phyloP scores from a whole-genome alignment of 1,284 basidiomycete genomes.

The Cryptococcus jaspeensis region DNA sequence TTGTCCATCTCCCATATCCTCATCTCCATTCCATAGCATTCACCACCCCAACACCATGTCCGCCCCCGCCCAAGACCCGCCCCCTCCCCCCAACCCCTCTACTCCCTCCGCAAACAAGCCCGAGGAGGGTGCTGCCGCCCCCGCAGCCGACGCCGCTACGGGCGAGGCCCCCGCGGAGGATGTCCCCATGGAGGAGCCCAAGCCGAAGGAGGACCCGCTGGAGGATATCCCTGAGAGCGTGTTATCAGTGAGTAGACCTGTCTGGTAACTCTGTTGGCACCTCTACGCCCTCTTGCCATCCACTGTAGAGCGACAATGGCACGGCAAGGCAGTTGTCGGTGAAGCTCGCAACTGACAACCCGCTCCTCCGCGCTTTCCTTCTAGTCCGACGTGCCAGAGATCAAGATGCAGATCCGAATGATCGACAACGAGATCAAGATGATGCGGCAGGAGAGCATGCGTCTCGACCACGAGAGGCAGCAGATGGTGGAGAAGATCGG shows the following conservation, averaged over 20 bases:
- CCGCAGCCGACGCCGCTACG: neutral
- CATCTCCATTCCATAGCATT: neutral
- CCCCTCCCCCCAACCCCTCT: conserved; percentile 23
- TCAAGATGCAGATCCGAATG: conserved; percentile 77
- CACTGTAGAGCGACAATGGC: too few relatives aligned
- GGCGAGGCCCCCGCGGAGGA: conserved; percentile 21
- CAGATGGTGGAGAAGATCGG: conserved; percentile 98
- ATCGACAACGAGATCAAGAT: conserved; percentile 97
- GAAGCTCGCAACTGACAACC: neutral
- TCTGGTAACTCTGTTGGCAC: too few relatives aligned
- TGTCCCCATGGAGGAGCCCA: conserved; percentile 33
- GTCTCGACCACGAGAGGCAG: conserved; percentile 88
- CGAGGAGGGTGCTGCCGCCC: conserved; percentile 3
- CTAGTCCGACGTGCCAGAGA: conserved; percentile 71
- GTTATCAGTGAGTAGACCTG: conserved; percentile 30
- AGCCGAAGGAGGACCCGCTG: conserved; percentile 42
- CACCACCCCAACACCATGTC: conserved; percentile 22
- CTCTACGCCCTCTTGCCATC: too few relatives aligned
- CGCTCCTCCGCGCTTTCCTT: neutral
- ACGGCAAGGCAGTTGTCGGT: too few relatives aligned
- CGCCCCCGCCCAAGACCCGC: conserved; percentile 31
- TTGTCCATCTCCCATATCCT: too few relatives aligned
- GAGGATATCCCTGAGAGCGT: conserved; percentile 49
- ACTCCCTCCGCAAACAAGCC: conserved; percentile 12
- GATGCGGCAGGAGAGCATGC: conserved; percentile 88